These are phyloP conservation scores for Ophioceras dolichostomum DNA, from an alignment of 2,329 filamentous ascomycete genomes.

Conservation along the genomic window DNA sequence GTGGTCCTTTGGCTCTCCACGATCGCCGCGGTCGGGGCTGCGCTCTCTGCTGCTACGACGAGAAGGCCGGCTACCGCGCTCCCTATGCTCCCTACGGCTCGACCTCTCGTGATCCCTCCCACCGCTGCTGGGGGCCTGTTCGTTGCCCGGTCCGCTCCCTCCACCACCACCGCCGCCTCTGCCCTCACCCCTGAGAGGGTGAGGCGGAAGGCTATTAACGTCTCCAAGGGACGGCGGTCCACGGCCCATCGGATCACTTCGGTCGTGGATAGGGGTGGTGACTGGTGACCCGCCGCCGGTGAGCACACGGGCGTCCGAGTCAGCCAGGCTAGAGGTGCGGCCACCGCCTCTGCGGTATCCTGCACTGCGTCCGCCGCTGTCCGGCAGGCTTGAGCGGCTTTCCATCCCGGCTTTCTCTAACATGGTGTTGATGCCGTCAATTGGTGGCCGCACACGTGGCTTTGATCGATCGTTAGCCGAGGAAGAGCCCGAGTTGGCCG, in stretches of 20 bases:
- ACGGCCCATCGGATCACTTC: slow-evolving; percentile 14
- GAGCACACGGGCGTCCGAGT: slow-evolving; percentile 44
- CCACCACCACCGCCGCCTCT: slow-evolving; percentile 15
- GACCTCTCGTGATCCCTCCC: slow-evolving; percentile 26
- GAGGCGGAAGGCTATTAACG: background rate
- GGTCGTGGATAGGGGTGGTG: slow-evolving; percentile 35
- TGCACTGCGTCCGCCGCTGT: too few species aligned
- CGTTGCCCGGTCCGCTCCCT: background rate
- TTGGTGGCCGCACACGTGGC: slow-evolving; percentile 33
- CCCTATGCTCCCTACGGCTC: slow-evolving; percentile 28
- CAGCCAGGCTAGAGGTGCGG: slow-evolving; percentile 31
- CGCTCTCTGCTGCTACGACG: slow-evolving; percentile 39
- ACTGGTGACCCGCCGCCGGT: slow-evolving; percentile 40
- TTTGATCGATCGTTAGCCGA: slow-evolving; percentile 23
- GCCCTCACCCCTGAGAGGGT: slow-evolving; percentile 8
- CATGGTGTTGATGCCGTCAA: slow-evolving; percentile 37
- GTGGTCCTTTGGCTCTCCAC: slow-evolving; percentile 24
- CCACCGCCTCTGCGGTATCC: slow-evolving; percentile 22
- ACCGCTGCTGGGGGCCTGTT: background rate
- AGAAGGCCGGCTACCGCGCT: slow-evolving; percentile 23
- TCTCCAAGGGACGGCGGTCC: slow-evolving; percentile 4
- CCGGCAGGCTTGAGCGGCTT: background rate
- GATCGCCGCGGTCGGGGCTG: slow-evolving; percentile 27
- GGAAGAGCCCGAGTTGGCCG: slow-evolving; percentile 17
- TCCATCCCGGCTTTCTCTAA: slow-evolving; percentile 2